phyloP scores from a whole-genome alignment of 2,329 filamentous ascomycete species.

The Sarocladium brachiariae region DNA sequence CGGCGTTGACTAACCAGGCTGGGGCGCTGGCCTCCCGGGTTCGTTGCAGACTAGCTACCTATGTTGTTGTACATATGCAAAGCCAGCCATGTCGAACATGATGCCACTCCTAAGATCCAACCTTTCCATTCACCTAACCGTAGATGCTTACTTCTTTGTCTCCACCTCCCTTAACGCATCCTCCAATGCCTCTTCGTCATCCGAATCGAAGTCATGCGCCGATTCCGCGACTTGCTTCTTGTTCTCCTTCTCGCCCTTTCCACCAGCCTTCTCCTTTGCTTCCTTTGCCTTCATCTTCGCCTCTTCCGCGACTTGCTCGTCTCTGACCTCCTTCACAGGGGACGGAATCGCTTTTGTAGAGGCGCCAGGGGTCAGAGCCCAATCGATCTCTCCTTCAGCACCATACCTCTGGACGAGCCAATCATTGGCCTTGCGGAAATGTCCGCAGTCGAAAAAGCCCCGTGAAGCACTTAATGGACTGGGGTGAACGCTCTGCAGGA shows the following conservation, averaged over 20 bases:
- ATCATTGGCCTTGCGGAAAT: constrained; percentile 76
- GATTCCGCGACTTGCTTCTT: background rate
- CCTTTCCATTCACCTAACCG: background rate
- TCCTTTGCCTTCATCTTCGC: constrained; percentile 9
- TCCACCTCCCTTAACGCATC: constrained; percentile 28
- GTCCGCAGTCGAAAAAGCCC: constrained; percentile 78
- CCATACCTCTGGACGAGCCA: constrained; percentile 81
- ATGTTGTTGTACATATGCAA: background rate
- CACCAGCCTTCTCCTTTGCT: constrained; percentile 7
- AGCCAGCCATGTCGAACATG: too few species aligned
- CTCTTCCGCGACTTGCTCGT: constrained; percentile 9
- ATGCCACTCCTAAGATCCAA: too few species aligned
- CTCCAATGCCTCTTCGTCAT: constrained; percentile 30
- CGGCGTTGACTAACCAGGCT: too few species aligned
- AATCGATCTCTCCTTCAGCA: constrained; percentile 73
- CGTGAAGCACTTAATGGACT: constrained; percentile 80
- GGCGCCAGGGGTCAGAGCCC: constrained; percentile 51
- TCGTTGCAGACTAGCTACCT: background rate
- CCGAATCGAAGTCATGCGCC: constrained; percentile 26
- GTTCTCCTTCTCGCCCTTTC: constrained; percentile 9
- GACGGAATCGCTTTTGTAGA: constrained; percentile 24
- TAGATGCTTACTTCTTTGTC: constrained; percentile 15
- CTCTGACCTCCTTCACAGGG: constrained; percentile 10
- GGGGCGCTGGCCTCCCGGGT: too few species aligned
- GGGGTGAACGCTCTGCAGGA: constrained; percentile 83